These are phyloP conservation scores for Apophysomyces variabilis DNA, from an alignment of 371 early-diverging fungal species.

Conservation along the genomic window DNA sequence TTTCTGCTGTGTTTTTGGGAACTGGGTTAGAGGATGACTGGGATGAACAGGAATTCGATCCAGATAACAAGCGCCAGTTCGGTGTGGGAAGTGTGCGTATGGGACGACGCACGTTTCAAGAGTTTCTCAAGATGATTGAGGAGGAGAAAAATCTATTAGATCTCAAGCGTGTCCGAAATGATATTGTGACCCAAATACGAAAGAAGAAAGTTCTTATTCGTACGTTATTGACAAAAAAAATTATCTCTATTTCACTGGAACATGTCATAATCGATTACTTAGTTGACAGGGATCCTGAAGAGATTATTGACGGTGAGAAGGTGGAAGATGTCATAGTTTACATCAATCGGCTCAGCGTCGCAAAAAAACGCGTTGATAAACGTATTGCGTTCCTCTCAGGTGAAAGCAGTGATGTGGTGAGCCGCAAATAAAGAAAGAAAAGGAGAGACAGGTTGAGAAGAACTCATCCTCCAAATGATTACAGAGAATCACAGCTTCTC, in stretches of 20 bases:
- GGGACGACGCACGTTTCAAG: conserved; percentile 69
- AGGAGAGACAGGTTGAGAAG: conserved; percentile 17
- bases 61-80: conserved; percentile 10
- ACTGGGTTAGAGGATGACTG: conserved; percentile 31
- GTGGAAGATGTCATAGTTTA: conserved; percentile 78
- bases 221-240: conserved; percentile 19
- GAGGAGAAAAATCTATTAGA: conserved; percentile 69
- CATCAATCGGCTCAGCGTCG: conserved; percentile 74
- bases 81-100: conserved; percentile 28
- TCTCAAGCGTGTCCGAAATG: conserved; percentile 69
- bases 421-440: conserved; percentile 8
- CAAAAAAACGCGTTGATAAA: conserved; percentile 77
- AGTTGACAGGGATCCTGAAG: conserved; percentile 69
- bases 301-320: conserved; percentile 80
- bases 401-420: conserved; percentile 52
- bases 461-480: background rate
- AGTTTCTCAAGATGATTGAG: conserved; percentile 76
- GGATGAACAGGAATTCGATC: conserved; percentile 19
- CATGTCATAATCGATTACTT: conserved; percentile 14
- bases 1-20: conserved; percentile 34
- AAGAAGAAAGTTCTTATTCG: conserved; percentile 65
- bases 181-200: conserved; percentile 76
- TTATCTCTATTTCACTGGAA: background rate
- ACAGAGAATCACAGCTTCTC: conserved; percentile 13
- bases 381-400: conserved; percentile 67